Evolutionary conservation across 1,284 basidiomycete species (phyloP), one percentile per base, ranked within the genome.

Genomic region (Malassezia sp.): DNA sequence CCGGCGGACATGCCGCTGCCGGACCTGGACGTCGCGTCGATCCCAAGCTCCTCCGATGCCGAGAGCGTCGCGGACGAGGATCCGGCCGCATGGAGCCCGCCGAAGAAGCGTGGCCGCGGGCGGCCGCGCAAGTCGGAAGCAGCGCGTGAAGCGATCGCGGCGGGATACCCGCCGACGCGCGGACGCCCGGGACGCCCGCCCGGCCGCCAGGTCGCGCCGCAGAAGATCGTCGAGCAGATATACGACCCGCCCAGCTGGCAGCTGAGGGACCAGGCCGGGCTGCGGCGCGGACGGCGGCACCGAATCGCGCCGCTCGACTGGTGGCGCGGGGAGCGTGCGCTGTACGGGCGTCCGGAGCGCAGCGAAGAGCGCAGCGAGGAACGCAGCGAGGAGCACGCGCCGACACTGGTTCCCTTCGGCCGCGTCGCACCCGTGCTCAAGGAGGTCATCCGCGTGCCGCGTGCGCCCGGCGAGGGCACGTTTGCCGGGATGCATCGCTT

Each of bases 311-410:
- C 91, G 2, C 75, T 97, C 22, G 83, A 87, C 31, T 93, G 77
- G 74, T 97, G 93, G 93, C 79, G 86, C n/a, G 80, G 81, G 55
- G 91, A 97, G 71, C 82, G 81, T 52, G 78, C 87, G 21, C 80
- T 89, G 6, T 95, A 88, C 60, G 43, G 74, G 8, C 54, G 63
- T 3, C 59, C 67, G 5, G 49, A 47, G 3, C 61, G 51, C 22
- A 56, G 51, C 30, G 54, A 60, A 30, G 56, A 60, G 14, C n/a
- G n/a, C n/a, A n/a, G n/a, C n/a, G n/a, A n/a, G n/a, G n/a, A n/a
- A n/a, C n/a, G n/a, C n/a, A n/a, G n/a, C n/a, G 60, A 61, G 20
- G 60, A 63, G 34, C 57, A 59, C 5, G 52, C 48, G 26, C 58
- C 59, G 12, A 38, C 43, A 9, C 50, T 49, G 47, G n/a, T n/a